Evolutionary conservation across 140 eudicot species (phyloP), one percentile per base, ranked within the genome.

Genomic region (Senecio squalidus): DNA sequence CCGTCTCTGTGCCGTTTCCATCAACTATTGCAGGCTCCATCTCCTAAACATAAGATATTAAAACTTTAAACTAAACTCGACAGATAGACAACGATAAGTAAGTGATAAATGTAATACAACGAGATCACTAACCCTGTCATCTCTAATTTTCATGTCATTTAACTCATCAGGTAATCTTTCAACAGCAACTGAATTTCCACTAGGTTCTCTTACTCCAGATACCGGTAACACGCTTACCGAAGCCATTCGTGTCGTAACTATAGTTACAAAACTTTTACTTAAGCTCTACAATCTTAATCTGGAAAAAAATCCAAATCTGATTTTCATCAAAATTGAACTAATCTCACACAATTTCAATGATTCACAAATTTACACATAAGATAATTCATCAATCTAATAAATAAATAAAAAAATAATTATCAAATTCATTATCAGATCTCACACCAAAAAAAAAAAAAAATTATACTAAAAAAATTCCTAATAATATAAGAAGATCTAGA

Each of bases 1-100:
- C 94, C 7, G 96, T 81, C 67, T 88, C 96, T 22, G 96, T 79
- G 60, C 96, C 96, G 31, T 84, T 88, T 25, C 96, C 96, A 65
- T 88, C 85, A 46, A 84, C 81, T 31, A 84, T 60, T 36, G 90
- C 78, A 46, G 96, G 68, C 72, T 88, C 96, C 87, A 88, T 76
- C 60, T 88, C 96, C 96, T 88, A 41, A 44, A 18, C 15, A 39
- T 25, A 45, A 55, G 31, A 51, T 30, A 62, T 11, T 27, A 20
- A 28, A 57, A 3, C n/a, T 3, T 11, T 4, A 9, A 22, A 26
- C 30, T n/a, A 58, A 15, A 28, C 4, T 16, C 24, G 44, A 24
- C 3, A 48, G 11, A 40, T 6, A 4, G 66, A 26, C 41, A 27
- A 36, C 21, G 6, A 30, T 16, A 5, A 6, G 4, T 30, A 9